Base-by-base conservation (phyloP, 345 rosid species). In the Microcos paniculata region DNA sequence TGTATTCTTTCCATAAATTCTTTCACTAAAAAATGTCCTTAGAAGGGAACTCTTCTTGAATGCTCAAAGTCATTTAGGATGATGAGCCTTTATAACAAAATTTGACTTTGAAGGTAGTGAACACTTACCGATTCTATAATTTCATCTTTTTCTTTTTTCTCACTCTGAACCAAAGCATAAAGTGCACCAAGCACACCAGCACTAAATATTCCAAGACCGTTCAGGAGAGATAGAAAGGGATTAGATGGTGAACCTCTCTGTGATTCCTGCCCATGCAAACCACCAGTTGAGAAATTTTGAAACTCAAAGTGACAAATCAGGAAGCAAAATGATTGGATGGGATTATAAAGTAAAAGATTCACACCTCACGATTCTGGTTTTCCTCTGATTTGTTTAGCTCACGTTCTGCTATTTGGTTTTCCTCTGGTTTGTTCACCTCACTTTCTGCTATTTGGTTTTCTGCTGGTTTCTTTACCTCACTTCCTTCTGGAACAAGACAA, bases 111-210 rank as follows among this genome's bases (percentile, higher is more conserved):
- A 56, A 78, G 63, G 30, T 74, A 48, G 55, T 71, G 71, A 62
- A 21, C 58, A 70, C 94, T 87, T 89, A 96, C 99, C 30, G 86
- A 88, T 76, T 92, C 90, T 45, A 96, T 46, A 70, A 89, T 81
- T 73, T 83, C 79, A 49, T 89, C 85, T 26, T 90, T 75, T 59
- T 83, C 77, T 68, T 82, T 76, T 76, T 88, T 85, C 63, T 93
- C 97, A 38, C 90, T 85, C 88, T 16, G 87, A 59, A 86, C 83
- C 86, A 93, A 81, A 30, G 92, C 96, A 82, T 89, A 96, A 43
- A 96, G 90, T 56, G 99, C 89, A 80, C 94, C 97, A 45, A 96
- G 97, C 74, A 90, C 85, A 33, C 91, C 92, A 62, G 86, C 77
- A 59, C 93, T 84, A 62, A 96, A 84, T 75, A 93, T 82, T 64